These are phyloP conservation scores for Nakazawaea ernobii DNA, from an alignment of 805 yeast species.

Conservation along the genomic window DNA sequence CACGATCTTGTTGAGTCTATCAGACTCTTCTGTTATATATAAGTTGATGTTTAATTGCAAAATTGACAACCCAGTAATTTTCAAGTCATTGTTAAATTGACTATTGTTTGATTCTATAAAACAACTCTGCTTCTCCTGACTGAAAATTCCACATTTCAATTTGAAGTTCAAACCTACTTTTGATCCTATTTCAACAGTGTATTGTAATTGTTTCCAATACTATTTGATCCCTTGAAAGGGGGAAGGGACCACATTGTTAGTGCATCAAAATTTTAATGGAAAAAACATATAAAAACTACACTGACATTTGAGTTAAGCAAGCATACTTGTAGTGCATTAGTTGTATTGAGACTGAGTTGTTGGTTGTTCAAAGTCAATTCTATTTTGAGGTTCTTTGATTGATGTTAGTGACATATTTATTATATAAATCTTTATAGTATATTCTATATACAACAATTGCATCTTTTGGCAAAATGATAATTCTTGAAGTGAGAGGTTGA, in stretches of 20 bases:
- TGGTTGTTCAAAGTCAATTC: too few relatives aligned
- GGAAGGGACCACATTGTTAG: background rate
- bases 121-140: background rate
- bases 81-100: conserved; percentile 2
- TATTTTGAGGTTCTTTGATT: background rate
- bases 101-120: conserved; percentile 2
- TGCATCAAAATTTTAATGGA: background rate
- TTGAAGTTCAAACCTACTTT: background rate
- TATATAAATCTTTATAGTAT: background rate
- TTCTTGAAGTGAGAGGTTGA: background rate
- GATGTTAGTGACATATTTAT: background rate
- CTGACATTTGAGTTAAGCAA: too few relatives aligned
- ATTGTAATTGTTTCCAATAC: conserved; percentile 5
- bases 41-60: conserved; percentile 2
- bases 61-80: background rate
- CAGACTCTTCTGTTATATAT: background rate
- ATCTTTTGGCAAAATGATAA: background rate
- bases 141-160: conserved; percentile 5
- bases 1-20: conserved; percentile 2
- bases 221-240: background rate
- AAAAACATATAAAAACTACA: too few relatives aligned
- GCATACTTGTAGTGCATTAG: too few relatives aligned
- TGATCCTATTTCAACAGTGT: background rate
- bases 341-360: too few relatives aligned
- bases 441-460: background rate